Evolutionary conservation across 2,329 filamentous ascomycete species (phyloP).

Genomic region (Orbilia javanica): DNA sequence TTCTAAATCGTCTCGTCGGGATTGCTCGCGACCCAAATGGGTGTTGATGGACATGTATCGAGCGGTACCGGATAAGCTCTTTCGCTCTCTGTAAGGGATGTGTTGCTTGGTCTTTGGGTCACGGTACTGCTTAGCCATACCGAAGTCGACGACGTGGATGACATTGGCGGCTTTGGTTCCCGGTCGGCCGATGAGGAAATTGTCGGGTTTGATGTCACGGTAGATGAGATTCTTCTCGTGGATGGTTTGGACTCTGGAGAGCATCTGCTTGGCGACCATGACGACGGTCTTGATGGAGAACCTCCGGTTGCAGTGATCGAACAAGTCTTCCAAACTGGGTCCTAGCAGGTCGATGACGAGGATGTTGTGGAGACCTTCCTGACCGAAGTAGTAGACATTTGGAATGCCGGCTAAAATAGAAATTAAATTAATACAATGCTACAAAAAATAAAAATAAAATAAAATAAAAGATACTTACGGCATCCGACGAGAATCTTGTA

Average conservation of each 20-base stretch:
- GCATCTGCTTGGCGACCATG: conserved; percentile 99
- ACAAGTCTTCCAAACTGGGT: conserved; percentile 93
- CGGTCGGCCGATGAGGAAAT: conserved; percentile 95
- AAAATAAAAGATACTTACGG: conserved; percentile 81
- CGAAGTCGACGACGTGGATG: conserved; percentile 98
- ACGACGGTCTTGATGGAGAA: conserved; percentile 98
- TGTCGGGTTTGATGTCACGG: conserved; percentile 98
- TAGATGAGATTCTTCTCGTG: conserved; percentile 99
- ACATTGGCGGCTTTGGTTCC: conserved; percentile 95
- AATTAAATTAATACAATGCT: background rate
- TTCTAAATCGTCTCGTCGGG: conserved; percentile 93
- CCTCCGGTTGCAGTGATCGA: conserved; percentile 94
- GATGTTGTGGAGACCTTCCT: conserved; percentile 98
- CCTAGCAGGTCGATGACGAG: conserved; percentile 96
- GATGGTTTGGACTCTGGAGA: conserved; percentile 82
- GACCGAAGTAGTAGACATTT: conserved; percentile 99
- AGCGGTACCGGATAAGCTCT: conserved; percentile 94
- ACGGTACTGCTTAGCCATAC: conserved; percentile 99
- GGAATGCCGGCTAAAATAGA: conserved; percentile 85
- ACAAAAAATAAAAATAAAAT: background rate
- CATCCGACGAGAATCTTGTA: conserved; percentile 99
- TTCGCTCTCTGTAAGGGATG: conserved; percentile 96
- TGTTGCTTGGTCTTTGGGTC: conserved; percentile 99
- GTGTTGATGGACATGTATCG: conserved; percentile 99
- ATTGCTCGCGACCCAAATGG: conserved; percentile 95